A percentile compares a stretch with the other conserved stretches of the same genome.
Evolutionary conservation across 108 stramenopile genomes (phyloP).

Genomic region (Skeletonema costatum): DNA sequence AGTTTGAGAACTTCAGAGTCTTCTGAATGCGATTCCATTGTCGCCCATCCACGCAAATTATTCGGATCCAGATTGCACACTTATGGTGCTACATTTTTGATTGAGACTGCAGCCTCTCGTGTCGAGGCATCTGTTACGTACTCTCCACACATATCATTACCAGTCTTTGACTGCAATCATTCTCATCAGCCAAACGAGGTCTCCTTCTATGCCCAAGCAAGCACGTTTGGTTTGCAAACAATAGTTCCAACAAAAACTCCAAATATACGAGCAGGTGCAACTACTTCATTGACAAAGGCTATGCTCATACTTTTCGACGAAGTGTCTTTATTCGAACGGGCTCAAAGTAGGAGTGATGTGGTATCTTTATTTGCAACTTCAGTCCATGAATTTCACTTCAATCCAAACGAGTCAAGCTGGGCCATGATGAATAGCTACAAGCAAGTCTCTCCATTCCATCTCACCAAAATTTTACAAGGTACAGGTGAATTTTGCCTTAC

Average conservation of each 20-base stretch:
- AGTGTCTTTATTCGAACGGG: conserved; percentile 28
- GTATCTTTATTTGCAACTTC: conserved; percentile 21
- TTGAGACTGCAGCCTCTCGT: conserved; percentile 13
- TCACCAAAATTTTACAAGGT: conserved; percentile 19
- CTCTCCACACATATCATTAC: conserved; percentile 36
- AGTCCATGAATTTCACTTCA: conserved; percentile 21
- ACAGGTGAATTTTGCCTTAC: conserved; percentile 30
- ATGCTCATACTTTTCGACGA: conserved; percentile 10
- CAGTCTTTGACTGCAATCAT: conserved; percentile 10
- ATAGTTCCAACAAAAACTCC: background rate
- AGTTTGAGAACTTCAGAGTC: background rate
- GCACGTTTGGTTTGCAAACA: conserved; percentile 1
- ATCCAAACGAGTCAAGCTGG: conserved; percentile 13
- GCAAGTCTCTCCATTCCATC: background rate
- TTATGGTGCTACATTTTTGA: conserved; percentile 4
- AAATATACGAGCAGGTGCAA: background rate
- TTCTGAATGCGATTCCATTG: background rate
- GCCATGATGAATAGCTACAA: conserved; percentile 25
- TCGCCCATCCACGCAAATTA: conserved; percentile 13
- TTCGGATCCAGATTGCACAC: conserved; percentile 21
- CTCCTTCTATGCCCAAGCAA: conserved; percentile 20
- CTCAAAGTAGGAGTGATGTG: background rate
- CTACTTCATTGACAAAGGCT: conserved; percentile 20
- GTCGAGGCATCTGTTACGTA: conserved; percentile 43
- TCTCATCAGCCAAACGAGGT: background rate